Percentiles rank a stretch among this genome's conserved stretches.
phyloP scores from a whole-genome alignment of 2,329 filamentous ascomycete species.

The Magnaporthiopsis rhizophila region DNA sequence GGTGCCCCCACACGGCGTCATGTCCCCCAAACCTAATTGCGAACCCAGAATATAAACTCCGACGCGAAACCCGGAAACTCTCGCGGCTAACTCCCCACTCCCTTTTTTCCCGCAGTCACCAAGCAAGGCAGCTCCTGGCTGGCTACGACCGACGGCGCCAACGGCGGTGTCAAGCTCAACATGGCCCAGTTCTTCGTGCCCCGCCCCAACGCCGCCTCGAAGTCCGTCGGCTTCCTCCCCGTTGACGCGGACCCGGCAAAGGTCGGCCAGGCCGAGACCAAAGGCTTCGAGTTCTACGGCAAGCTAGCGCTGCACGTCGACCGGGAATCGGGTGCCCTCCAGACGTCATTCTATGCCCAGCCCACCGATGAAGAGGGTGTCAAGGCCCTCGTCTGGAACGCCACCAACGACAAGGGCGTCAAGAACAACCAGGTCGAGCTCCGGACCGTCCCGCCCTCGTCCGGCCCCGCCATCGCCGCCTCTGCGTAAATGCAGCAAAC shows the following conservation, averaged over 20 bases:
- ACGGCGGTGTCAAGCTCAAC: neutral
- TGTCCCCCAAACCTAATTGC: neutral
- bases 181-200: neutral
- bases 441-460: neutral
- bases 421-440: neutral
- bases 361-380: neutral
- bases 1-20: too few species aligned
- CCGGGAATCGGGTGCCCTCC: neutral
- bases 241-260: too few species aligned
- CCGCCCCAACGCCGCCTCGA: neutral
- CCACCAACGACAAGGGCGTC: neutral
- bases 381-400: neutral
- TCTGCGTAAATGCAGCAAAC: neutral
- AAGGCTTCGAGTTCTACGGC: constrained; percentile 2
- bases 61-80: too few species aligned
- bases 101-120: neutral
- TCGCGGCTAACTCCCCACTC: neutral
- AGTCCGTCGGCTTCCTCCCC: constrained; percentile 4
- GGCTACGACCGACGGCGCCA: neutral
- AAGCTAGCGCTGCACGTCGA: neutral
- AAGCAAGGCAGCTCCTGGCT: neutral
- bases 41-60: neutral
- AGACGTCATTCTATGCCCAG: neutral
- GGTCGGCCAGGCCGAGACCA: neutral
- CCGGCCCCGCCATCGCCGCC: too few species aligned